phyloP scores from a whole-genome alignment of 2,329 filamentous ascomycete species.

The Zasmidium angulare region DNA sequence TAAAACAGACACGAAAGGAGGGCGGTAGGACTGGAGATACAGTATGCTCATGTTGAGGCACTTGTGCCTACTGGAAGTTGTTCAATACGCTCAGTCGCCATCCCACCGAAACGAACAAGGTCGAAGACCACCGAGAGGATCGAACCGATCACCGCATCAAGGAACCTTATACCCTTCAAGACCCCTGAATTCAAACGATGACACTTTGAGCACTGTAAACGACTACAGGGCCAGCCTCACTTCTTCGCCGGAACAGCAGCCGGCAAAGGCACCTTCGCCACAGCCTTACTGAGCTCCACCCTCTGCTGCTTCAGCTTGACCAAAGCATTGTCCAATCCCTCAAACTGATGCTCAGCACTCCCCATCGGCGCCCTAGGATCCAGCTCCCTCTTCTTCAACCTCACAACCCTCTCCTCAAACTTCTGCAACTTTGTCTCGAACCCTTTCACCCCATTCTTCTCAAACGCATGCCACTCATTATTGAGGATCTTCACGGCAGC shows the following conservation, averaged over 20 bases:
- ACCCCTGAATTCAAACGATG: too few species aligned
- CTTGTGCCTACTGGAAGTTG: too few species aligned
- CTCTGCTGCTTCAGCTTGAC: slow-evolving; percentile 11
- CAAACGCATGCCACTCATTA: slow-evolving; percentile 2
- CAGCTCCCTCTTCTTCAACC: not conserved
- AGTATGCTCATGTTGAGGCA: too few species aligned
- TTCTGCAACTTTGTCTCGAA: slow-evolving; percentile 6
- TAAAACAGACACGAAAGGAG: too few species aligned
- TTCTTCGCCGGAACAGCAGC: not conserved
- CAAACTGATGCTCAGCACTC: slow-evolving; percentile 6
- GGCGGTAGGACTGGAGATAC: too few species aligned
- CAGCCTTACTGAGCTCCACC: slow-evolving; percentile 5
- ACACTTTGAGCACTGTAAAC: too few species aligned
- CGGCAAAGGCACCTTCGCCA: not conserved
- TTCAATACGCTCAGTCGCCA: too few species aligned
- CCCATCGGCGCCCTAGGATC: slow-evolving; percentile 5
- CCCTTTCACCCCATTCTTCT: not conserved
- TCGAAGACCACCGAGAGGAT: too few species aligned
- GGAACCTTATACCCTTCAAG: too few species aligned
- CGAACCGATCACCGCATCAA: too few species aligned
- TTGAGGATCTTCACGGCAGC: not conserved
- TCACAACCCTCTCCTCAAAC: slow-evolving; percentile 4
- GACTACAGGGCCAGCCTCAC: too few species aligned
- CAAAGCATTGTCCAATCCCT: slow-evolving; percentile 9
- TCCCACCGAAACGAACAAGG: too few species aligned